These are phyloP conservation scores for Fibroporia radiculosa DNA, from an alignment of 768 basidiomycete genomes.

Conservation along the genomic window DNA sequence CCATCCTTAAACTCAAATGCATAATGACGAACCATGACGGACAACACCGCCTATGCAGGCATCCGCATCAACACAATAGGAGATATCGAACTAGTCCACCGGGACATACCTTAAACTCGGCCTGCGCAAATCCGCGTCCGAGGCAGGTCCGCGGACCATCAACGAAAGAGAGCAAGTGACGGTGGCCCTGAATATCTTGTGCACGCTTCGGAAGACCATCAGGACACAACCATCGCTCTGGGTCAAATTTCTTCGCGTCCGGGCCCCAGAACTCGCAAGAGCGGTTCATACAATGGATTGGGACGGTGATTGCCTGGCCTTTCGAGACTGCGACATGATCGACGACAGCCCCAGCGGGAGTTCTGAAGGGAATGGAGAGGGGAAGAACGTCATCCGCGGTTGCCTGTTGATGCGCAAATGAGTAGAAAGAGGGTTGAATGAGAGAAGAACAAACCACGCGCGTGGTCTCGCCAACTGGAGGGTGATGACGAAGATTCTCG, in stretches of 20 bases:
- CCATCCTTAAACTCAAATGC: constrained; percentile 29
- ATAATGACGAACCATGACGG: constrained; percentile 34
- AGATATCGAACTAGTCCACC: not conserved
- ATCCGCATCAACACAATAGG: not conserved
- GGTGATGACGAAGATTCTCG: constrained; percentile 38
- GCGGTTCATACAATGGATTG: constrained; percentile 34
- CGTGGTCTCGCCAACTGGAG: constrained; percentile 27
- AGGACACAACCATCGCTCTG: constrained; percentile 33
- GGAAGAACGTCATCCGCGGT: constrained; percentile 31
- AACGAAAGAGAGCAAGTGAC: constrained; percentile 35
- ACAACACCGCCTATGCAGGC: constrained; percentile 30
- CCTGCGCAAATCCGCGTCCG: constrained; percentile 34
- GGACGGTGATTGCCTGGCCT: constrained; percentile 30
- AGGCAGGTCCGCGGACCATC: constrained; percentile 39
- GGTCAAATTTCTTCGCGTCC: constrained; percentile 35
- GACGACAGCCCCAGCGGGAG: constrained; percentile 4
- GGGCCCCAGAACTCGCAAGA: constrained; percentile 35
- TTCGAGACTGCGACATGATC: constrained; percentile 27
- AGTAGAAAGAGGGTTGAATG: not conserved
- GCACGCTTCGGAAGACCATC: constrained; percentile 22
- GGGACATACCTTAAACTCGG: constrained; percentile 31
- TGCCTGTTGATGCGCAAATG: no score
- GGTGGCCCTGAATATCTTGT: constrained; percentile 28
- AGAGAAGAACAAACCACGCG: constrained; percentile 28
- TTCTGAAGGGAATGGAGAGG: constrained; percentile 22